Evolutionary conservation across 2,329 filamentous ascomycete species (phyloP), one percentile per base, ranked within the genome.

Genomic region (Capronia americana): DNA sequence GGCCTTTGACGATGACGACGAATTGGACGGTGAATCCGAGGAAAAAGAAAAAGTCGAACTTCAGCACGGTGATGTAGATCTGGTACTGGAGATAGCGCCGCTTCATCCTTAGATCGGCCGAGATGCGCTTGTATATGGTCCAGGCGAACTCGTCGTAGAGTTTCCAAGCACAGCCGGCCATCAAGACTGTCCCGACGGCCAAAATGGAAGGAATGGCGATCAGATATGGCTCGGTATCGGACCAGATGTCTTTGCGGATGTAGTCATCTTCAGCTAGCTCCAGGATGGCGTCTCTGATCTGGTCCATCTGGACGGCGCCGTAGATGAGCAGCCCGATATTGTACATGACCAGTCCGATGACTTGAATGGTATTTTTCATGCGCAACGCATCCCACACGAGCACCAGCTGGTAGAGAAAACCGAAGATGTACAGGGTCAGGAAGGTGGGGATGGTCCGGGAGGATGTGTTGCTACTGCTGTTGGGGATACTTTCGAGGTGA

Each of bases 31-130:
- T 98, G 79, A 99, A 99, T 62, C 94, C 95, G 58, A 99, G 88
- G 85, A 99, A 99, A 84, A 99, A 98, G 88, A 99, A 99, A 81
- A 99, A 98, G 81, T 99, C 95, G 78, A 99, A 99, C 80, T 99
- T 99, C 71, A 99, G 86, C 11, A 99, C 86, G 44, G 95, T 92
- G 75, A 99, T 97, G 80, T 97, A 99, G 78, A 99, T 93, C 88
- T 99, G 95, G 78, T 96, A 99, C 69, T 94, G 92, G 67, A 99
- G 86, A 82, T 96, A 99, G 70, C 95, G 89, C 81, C 93, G 90
- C 86, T 97, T 98, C 90, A 99, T 92, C 74, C 93, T 89, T 76
- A 97, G 87, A 82, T 99, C 95, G 59, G 95, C 95, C 76, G 93
- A 96, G 77, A 99, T 99, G 79, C 96, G 93, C 84, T 99, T 99